Evolutionary conservation across 768 basidiomycete species (phyloP), one percentile per base, ranked within the genome.

Genomic region (Boletus sensibilis): DNA sequence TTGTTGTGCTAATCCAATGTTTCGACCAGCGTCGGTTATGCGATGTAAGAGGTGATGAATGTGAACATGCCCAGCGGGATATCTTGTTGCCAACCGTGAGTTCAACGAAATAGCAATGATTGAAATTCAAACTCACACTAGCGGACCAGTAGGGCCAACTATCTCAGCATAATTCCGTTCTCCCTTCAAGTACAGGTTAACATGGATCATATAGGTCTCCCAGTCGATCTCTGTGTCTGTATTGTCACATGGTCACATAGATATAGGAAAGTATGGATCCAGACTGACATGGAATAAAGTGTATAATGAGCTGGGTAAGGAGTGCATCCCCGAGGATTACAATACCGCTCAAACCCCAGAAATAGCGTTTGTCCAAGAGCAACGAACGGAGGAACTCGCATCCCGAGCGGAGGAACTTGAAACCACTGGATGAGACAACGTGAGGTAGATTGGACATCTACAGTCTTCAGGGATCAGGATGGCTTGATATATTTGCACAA

Each of bases 191-290:
- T 91, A 94, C 40, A 88, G 69, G 53, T 87, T 80, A 1, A 90
- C 81, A 51, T 98, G 97, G 50, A 87, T 76, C 85, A 98, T 93
- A 68, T 99, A 99, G 0, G 97, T 98, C 66, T 87, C 82, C 86
- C 92, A 98, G 74, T 99, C 97, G 64, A 99, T 99, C 74, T 99
- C 95, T 12, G 97, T 98, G 75, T 95, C 96, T 98, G 76, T 49
- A 7, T 51, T 34, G 59, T 41, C 40, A 39, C 42, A 59, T 47
- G 58, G 68, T 68, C 53, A 64, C 41, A 58, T 49, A 34, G 34
- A 44, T 37, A 42, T 45, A 29, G 45, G 57, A 58, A 58, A 34
- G 50, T 41, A 51, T 49, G 27, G 31, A 56, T 20, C 37, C 40
- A 8, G 29, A 73, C 89, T 78, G 63, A 97, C 96, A 98, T 62